phyloP scores from a whole-genome alignment of 2,329 filamentous ascomycete genomes.

The Alternaria panax region DNA sequence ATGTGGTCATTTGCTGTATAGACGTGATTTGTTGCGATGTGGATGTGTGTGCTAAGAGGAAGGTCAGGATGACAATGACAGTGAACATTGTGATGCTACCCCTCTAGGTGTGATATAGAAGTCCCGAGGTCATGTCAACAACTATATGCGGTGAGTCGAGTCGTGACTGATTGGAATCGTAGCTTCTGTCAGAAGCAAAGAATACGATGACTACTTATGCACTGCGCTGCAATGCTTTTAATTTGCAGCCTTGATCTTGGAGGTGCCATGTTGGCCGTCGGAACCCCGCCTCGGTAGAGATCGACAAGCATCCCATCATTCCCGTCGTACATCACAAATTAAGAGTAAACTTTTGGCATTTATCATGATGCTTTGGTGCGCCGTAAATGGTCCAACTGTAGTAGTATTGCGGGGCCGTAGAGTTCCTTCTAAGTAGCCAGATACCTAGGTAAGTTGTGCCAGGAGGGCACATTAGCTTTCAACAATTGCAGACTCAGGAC shows the following conservation, averaged over 20 bases:
- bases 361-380: background rate
- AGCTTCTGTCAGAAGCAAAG: background rate
- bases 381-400: background rate
- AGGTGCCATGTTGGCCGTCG: background rate
- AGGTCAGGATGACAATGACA: background rate
- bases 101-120: background rate
- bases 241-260: background rate
- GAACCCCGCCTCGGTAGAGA: constrained; percentile 7
- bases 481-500: background rate
- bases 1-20: background rate
- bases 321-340: background rate
- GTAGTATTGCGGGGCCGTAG: background rate
- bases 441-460: background rate
- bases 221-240: background rate
- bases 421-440: background rate
- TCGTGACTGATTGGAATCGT: background rate
- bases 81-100: background rate
- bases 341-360: background rate
- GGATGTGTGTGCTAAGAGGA: background rate
- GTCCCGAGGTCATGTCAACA: background rate
- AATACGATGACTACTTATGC: background rate
- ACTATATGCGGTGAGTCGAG: background rate
- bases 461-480: background rate
- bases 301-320: background rate
- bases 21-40: background rate